phyloP scores from a whole-genome alignment of 805 yeast species.

The Nakazawaea populi region DNA sequence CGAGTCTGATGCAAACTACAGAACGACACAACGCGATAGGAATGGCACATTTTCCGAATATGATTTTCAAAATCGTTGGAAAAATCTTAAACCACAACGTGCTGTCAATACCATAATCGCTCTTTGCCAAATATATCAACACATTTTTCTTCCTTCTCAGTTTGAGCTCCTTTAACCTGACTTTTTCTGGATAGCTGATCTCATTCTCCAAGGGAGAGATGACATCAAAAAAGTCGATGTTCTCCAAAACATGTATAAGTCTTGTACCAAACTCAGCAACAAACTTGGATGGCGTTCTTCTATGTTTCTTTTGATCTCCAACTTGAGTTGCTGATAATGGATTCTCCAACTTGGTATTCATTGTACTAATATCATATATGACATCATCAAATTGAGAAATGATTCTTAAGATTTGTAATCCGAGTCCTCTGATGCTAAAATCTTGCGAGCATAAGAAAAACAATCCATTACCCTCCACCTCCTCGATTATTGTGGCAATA shows the following conservation, averaged over 20 bases:
- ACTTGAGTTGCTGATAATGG: background rate
- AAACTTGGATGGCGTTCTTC: slow-evolving; percentile 60
- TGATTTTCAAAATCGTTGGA: slow-evolving; percentile 64
- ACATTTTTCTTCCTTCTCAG: slow-evolving; percentile 55
- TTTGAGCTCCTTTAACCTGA: slow-evolving; percentile 59
- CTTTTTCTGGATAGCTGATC: slow-evolving; percentile 71
- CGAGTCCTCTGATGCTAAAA: slow-evolving; percentile 64
- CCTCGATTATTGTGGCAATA: slow-evolving; percentile 82
- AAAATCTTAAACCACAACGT: slow-evolving; percentile 93
- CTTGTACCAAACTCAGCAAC: slow-evolving; percentile 77
- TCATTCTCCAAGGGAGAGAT: slow-evolving; percentile 45
- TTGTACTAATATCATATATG: slow-evolving; percentile 41
- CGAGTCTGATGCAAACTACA: slow-evolving; percentile 81
- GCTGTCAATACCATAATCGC: slow-evolving; percentile 91
- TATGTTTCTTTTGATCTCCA: slow-evolving; percentile 26
- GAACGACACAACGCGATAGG: slow-evolving; percentile 92
- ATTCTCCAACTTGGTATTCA: slow-evolving; percentile 5
- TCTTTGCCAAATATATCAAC: slow-evolving; percentile 74
- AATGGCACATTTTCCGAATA: slow-evolving; percentile 81
- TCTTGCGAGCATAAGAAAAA: slow-evolving; percentile 90
- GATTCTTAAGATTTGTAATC: slow-evolving; percentile 65
- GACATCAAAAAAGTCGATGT: slow-evolving; percentile 59
- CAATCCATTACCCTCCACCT: slow-evolving; percentile 92
- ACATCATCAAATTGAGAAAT: slow-evolving; percentile 88
- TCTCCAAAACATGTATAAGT: slow-evolving; percentile 69